Percentiles rank a stretch among this genome's conserved stretches.
Conservation (phyloP, 371 early-diverging fungal species). For the Rhizomucor pusillus region DNA sequence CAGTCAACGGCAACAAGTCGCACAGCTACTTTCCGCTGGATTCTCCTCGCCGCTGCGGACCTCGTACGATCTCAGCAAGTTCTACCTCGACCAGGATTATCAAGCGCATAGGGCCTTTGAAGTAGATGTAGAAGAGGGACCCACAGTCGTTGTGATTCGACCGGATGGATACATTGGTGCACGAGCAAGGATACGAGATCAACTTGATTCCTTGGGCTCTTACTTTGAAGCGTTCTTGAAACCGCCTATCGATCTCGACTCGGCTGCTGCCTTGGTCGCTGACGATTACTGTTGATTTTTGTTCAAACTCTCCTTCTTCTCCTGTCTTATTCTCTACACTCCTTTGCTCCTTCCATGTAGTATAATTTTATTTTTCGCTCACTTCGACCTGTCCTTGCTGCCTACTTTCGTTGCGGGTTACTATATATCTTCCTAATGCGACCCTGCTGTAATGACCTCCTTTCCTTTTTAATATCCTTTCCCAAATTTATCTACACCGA, state of each 20-base stretch:
- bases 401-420: too few species aligned
- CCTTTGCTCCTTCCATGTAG: too few species aligned
- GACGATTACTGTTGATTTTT: slow-evolving; percentile 22
- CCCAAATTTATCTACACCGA: too few species aligned
- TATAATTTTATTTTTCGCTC: too few species aligned
- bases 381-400: too few species aligned
- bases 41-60: slow-evolving; percentile 17
- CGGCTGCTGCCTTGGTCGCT: slow-evolving; percentile 35
- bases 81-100: slow-evolving; percentile 42
- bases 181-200: slow-evolving; percentile 8
- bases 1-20: slow-evolving; percentile 22
- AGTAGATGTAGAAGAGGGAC: slow-evolving; percentile 5
- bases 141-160: slow-evolving; percentile 33
- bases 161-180: slow-evolving; percentile 43
- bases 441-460: too few species aligned
- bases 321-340: too few species aligned
- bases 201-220: slow-evolving; percentile 12
- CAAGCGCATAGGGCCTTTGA: slow-evolving; percentile 32
- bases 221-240: slow-evolving; percentile 36
- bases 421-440: too few species aligned
- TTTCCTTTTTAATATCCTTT: too few species aligned
- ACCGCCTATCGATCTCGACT: slow-evolving; percentile 26
- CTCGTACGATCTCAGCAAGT: slow-evolving; percentile 26
- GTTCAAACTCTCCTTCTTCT: too few species aligned
- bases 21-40: slow-evolving; percentile 13